phyloP scores from a whole-genome alignment of 306 rosid genomes.

The Alnus glutinosa region DNA sequence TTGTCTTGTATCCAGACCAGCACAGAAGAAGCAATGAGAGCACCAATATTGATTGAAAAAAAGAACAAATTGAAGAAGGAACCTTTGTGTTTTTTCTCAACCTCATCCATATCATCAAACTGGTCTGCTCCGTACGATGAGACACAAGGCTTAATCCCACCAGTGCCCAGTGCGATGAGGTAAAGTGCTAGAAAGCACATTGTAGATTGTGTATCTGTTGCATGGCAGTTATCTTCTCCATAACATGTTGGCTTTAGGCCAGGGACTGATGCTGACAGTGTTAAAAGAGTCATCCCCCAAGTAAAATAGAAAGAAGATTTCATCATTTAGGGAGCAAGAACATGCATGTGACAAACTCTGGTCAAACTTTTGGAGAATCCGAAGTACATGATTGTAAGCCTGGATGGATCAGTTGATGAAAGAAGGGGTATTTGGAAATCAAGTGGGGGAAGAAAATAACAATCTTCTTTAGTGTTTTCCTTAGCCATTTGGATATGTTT shows the following conservation, averaged over 20 bases:
- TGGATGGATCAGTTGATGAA: background rate
- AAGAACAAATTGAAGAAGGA: constrained; percentile 88
- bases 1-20: constrained; percentile 69
- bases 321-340: constrained; percentile 4
- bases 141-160: constrained; percentile 85
- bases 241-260: constrained; percentile 65
- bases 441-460: no score
- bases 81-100: constrained; percentile 60
- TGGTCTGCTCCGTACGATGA: constrained; percentile 87
- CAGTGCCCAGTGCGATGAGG: constrained; percentile 79
- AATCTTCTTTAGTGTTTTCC: background rate
- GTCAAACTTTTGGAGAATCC: background rate
- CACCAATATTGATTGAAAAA: constrained; percentile 73
- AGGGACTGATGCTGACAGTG: constrained; percentile 68
- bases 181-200: constrained; percentile 57
- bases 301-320: constrained; percentile 1
- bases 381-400: background rate
- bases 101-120: constrained; percentile 59
- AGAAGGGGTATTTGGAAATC: background rate
- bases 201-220: constrained; percentile 46
- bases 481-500: background rate
- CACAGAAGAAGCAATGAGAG: constrained; percentile 65
- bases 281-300: constrained; percentile 81
- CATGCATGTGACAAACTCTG: background rate
- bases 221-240: constrained; percentile 46